Base-by-base conservation (phyloP, 768 basidiomycete species). In the Gymnopilus junonius region DNA sequence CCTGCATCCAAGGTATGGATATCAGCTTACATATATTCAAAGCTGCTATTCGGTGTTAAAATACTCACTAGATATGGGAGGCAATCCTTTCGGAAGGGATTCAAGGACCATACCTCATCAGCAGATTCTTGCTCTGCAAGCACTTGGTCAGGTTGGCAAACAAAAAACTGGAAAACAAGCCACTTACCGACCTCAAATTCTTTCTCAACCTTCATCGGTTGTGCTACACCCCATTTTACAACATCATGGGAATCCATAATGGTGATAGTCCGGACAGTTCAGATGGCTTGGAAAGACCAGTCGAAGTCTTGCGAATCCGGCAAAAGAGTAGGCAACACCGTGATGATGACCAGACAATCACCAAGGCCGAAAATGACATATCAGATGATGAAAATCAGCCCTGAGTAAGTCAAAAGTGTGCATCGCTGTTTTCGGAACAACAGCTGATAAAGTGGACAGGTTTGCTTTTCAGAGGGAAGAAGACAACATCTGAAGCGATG, bases 61-160 rank as follows among this genome's bases (percentile, higher is more conserved):
- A n/a, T n/a, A n/a, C n/a, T n/a, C n/a, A n/a, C n/a, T n/a, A n/a
- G n/a, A n/a, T n/a, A n/a, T n/a, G n/a, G n/a, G n/a, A n/a, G n/a
- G n/a, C n/a, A n/a, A n/a, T n/a, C n/a, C n/a, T n/a, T n/a, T n/a
- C n/a, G n/a, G n/a, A n/a, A n/a, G n/a, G n/a, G n/a, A n/a, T n/a
- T n/a, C n/a, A n/a, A n/a, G n/a, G n/a, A 23, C 23, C 58, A 15
- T 60, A 64, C 12, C 51, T 64, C 20, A 60, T 60, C 40, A 68
- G 65, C 45, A 60, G 56, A 15, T 70, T 68, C 45, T 40, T 70
- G 32, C 31, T 65, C 6, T 70, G 67, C 61, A 69, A 70, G 55
- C 69, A 70, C 45, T 65, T 70, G 21, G 48, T 70, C 21, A 48
- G 67, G 17, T 48, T 59, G 20, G 63, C 58, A 2, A 65, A 69